phyloP scores from a whole-genome alignment of 495 filamentous ascomycete species.

The Penicillium odoratum region DNA sequence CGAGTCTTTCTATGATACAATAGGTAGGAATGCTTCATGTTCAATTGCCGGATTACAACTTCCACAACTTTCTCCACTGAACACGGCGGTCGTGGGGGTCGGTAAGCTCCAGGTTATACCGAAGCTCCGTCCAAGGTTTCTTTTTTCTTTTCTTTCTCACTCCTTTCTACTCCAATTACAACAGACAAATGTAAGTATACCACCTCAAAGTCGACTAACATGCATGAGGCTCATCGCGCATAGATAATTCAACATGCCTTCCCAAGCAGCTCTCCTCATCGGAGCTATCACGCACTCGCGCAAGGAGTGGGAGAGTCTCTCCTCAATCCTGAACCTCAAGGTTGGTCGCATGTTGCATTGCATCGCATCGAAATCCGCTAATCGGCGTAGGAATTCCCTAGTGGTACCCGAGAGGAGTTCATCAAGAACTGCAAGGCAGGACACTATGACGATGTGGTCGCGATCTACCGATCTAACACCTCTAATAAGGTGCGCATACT shows the following conservation, averaged over 20 bases:
- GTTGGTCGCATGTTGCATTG: conserved; percentile 26
- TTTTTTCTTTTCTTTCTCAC: not conserved
- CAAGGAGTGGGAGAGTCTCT: conserved; percentile 57
- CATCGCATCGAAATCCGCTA: not conserved
- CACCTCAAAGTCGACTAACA: not conserved
- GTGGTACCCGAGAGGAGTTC: conserved; percentile 53
- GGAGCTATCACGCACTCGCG: conserved; percentile 55
- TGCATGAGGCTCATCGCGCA: conserved; percentile 16
- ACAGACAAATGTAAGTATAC: not conserved
- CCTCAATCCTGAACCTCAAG: conserved; percentile 53
- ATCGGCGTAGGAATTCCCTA: conserved; percentile 51
- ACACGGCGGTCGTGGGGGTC: not conserved
- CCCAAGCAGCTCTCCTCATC: conserved; percentile 54
- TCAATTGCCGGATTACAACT: conserved; percentile 1
- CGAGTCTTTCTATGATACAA: too few relatives aligned
- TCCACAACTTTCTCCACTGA: not conserved
- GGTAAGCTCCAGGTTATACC: not conserved
- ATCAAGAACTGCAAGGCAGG: conserved; percentile 53
- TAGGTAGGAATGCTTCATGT: not conserved
- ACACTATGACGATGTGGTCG: conserved; percentile 57
- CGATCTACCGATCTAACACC: conserved; percentile 58
- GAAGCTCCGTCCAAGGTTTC: not conserved
- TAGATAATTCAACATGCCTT: conserved; percentile 27
- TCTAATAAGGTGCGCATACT: conserved; percentile 51
- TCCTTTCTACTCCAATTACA: not conserved